Evolutionary conservation across 129 eudicot genomes (phyloP).

Genomic region (Glebionis coronaria): DNA sequence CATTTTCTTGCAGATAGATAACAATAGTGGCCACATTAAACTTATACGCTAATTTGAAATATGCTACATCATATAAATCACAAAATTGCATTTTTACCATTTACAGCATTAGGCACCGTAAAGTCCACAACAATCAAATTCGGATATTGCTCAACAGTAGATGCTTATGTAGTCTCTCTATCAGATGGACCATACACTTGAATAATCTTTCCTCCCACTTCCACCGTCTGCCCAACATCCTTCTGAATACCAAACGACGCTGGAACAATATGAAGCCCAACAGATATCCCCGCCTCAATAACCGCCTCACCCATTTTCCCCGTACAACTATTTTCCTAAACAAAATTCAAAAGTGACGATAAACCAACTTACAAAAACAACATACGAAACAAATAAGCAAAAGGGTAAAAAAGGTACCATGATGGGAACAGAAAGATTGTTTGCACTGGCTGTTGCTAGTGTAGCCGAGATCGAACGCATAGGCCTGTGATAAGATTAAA

Average conservation of each 20-base stretch:
- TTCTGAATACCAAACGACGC: constrained; percentile 60
- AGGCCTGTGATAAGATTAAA: too few relatives aligned
- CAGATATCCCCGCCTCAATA: constrained; percentile 72
- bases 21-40: not conserved
- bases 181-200: constrained; percentile 62
- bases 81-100: constrained; percentile 46
- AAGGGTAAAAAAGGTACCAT: constrained; percentile 28
- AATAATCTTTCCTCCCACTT: constrained; percentile 72
- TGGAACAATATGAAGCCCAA: constrained; percentile 74
- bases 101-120: constrained; percentile 81
- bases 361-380: not conserved
- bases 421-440: constrained; percentile 34
- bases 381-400: not conserved
- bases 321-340: constrained; percentile 78
- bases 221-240: constrained; percentile 61
- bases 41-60: constrained; percentile 1
- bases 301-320: constrained; percentile 93
- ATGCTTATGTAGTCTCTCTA: constrained; percentile 54
- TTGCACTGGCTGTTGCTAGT: constrained; percentile 25
- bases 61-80: not conserved
- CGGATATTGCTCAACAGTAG: constrained; percentile 52
- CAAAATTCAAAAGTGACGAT: not conserved
- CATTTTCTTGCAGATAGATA: constrained; percentile 49
- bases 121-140: constrained; percentile 74
- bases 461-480: constrained; percentile 26